Evolutionary conservation across 202 grass and related monocot genomes (phyloP), one percentile per base, ranked within the genome.

Genomic region (Hordeum pubiflorum): DNA sequence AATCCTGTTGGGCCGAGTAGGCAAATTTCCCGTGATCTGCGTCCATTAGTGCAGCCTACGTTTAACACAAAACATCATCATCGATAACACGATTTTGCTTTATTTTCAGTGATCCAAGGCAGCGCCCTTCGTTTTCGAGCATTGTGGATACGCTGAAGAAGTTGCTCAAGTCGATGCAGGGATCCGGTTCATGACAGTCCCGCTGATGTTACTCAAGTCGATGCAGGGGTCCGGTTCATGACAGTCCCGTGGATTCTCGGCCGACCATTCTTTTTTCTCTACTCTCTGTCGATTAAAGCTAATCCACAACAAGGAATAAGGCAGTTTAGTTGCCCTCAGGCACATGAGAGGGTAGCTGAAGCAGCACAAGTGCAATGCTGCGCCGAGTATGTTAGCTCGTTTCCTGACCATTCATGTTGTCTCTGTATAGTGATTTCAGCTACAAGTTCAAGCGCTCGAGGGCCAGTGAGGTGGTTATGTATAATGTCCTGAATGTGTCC

Each of bases 1-100:
- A 97, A 79, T 89, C 94, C 58, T 97, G 94, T 58, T 97, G 94
- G 92, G 75, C 88, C 71, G 94, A 97, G 92, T 94, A 97, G 89
- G 91, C 63, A 62, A 54, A 54, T 78, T 41, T 75, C 43, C 18
- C 29, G 3, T 71, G 33, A 2, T 20, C 58, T n/a, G 1, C 29
- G 23, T 34, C 50, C 27, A 38, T 77, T 44, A 68, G n/a, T 75
- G 33, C 26, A 38, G 17, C 29, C 11, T 57, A 13, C 9, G 9
- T 43, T 58, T 61, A 40, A 39, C 40, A 78, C 60, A 63, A 24
- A 27, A 20, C 3, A 29, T n/a, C 31, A 2, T 9, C 9, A 2
- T 3, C 11, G 15, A 21, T 63, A 10, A 11, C 33, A 10, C 9
- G 10, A 20, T 31, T 38, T 58, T 58, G 1, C 67, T 33, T 75